Percentiles rank a stretch among this genome's conserved stretches.
Evolutionary conservation across 108 stramenopile species (phyloP).

Genomic region (Cyclotella sp.): DNA sequence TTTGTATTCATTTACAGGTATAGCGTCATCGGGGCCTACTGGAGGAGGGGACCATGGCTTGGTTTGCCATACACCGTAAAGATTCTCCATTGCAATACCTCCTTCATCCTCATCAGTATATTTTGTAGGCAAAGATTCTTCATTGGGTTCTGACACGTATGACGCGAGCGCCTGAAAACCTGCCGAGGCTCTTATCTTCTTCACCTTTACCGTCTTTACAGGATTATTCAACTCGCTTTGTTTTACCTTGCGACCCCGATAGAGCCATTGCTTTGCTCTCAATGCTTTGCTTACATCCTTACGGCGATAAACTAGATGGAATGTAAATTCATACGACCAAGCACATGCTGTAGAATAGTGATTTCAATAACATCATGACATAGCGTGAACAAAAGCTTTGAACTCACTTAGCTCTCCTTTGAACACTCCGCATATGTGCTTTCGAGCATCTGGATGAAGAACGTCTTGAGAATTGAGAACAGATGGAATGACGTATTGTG

Average conservation of each 20-base stretch:
- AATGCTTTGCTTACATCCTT: slow-evolving; percentile 78
- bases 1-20: slow-evolving; percentile 80
- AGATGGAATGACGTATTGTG: slow-evolving; percentile 75
- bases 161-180: slow-evolving; percentile 70
- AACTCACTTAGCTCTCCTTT: slow-evolving; percentile 71
- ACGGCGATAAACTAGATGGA: slow-evolving; percentile 54
- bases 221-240: slow-evolving; percentile 66
- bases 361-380: too few relatives aligned
- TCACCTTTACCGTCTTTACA: slow-evolving; percentile 68
- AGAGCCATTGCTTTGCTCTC: slow-evolving; percentile 76
- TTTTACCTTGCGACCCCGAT: slow-evolving; percentile 78
- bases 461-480: slow-evolving; percentile 74
- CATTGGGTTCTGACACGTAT: slow-evolving; percentile 59
- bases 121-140: slow-evolving; percentile 42
- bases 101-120: slow-evolving; percentile 31
- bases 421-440: slow-evolving; percentile 81
- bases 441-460: slow-evolving; percentile 74
- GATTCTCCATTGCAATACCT: slow-evolving; percentile 52
- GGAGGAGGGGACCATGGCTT: slow-evolving; percentile 64
- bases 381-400: neutral
- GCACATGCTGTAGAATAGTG: too few relatives aligned
- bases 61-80: slow-evolving; percentile 90
- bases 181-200: slow-evolving; percentile 56
- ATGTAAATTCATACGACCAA: neutral
- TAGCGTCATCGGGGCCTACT: slow-evolving; percentile 73